Conservation (phyloP, 257 asterid species). For the Parsonsia alboflavescens region DNA sequence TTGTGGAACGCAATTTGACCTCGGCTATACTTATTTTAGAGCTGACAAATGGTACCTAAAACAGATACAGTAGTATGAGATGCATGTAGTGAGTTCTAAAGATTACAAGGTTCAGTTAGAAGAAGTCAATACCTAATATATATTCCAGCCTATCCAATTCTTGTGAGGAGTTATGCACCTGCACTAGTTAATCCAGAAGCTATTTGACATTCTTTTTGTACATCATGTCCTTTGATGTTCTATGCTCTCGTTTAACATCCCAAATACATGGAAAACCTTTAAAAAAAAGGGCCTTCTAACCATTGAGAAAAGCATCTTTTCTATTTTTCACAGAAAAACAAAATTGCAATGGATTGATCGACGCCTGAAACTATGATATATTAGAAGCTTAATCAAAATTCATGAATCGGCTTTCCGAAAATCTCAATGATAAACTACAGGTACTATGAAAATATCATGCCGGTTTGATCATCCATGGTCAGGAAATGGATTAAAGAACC, state of each 20-base stretch:
- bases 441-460: background rate
- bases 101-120: background rate
- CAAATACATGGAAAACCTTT: background rate
- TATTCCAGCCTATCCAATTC: background rate
- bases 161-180: background rate
- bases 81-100: background rate
- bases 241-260: background rate
- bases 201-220: background rate
- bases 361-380: background rate
- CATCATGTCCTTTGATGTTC: background rate
- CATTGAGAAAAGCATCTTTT: background rate
- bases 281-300: background rate
- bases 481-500: background rate
- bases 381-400: background rate
- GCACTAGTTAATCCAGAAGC: background rate
- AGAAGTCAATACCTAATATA: background rate
- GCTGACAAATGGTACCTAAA: background rate
- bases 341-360: background rate
- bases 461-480: background rate
- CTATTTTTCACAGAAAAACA: too few relatives aligned
- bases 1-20: background rate
- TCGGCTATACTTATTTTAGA: background rate
- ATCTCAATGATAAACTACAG: too few relatives aligned
- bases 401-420: background rate
- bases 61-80: background rate